phyloP scores from a whole-genome alignment of 331 rosid genomes.

The Malus hybrid region DNA sequence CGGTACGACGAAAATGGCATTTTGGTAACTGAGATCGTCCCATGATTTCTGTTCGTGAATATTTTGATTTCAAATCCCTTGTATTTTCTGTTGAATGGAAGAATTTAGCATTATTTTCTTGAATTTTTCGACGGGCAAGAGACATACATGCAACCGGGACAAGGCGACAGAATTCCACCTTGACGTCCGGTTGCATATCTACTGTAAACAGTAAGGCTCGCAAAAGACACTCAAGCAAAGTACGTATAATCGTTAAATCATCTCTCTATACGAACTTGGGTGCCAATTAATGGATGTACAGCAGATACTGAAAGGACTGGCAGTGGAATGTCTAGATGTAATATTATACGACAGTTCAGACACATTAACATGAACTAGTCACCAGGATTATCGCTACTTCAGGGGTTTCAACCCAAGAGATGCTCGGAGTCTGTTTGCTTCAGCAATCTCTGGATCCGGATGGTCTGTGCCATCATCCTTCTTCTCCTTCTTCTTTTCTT shows the following conservation, averaged over 20 bases:
- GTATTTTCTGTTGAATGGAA: background rate
- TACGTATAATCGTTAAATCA: background rate
- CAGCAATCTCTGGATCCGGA: slow-evolving; percentile 91
- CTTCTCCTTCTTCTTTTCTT: slow-evolving; percentile 50
- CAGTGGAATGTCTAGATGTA: background rate
- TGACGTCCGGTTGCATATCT: background rate
- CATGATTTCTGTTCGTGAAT: background rate
- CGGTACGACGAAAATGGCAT: slow-evolving; percentile 24
- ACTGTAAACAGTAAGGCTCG: no score
- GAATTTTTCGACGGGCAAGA: background rate
- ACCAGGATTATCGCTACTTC: slow-evolving; percentile 6
- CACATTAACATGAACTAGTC: background rate
- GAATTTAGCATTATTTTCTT: background rate
- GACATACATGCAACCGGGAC: background rate
- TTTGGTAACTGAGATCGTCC: slow-evolving; percentile 22
- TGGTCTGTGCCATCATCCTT: slow-evolving; percentile 73
- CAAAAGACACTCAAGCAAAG: background rate
- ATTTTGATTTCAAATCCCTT: background rate
- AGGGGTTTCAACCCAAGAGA: slow-evolving; percentile 87
- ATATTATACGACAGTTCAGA: background rate
- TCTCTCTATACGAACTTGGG: background rate
- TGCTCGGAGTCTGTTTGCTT: slow-evolving; percentile 71
- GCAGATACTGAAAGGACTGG: background rate
- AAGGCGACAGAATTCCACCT: background rate
- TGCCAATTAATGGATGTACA: background rate